Percentiles rank a stretch among this genome's conserved stretches.
phyloP scores from a whole-genome alignment of 2,329 filamentous ascomycete genomes.

The Calonectria crousiana region DNA sequence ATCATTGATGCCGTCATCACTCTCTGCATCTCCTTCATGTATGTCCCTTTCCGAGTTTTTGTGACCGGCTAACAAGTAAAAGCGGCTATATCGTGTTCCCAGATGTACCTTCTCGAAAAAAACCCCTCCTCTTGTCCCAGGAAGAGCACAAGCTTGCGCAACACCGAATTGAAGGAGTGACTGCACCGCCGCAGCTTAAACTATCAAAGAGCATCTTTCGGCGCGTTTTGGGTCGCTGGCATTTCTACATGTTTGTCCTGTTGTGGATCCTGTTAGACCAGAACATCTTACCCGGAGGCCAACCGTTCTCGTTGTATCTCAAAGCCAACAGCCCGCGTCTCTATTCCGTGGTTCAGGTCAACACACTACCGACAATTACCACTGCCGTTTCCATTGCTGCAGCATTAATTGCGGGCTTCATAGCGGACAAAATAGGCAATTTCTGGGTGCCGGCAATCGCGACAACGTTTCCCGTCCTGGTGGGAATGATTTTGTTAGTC shows the following conservation, averaged over 20 bases:
- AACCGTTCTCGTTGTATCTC: slow-evolving; percentile 56
- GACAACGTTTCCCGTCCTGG: slow-evolving; percentile 49
- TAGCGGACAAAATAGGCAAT: slow-evolving; percentile 49
- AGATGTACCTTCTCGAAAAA: slow-evolving; percentile 46
- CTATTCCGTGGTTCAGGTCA: slow-evolving; percentile 55
- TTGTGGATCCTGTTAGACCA: slow-evolving; percentile 55
- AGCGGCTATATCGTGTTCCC: slow-evolving; percentile 52
- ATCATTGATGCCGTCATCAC: slow-evolving; percentile 71
- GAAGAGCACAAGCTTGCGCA: slow-evolving; percentile 48
- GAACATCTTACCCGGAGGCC: slow-evolving; percentile 48
- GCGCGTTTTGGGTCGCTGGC: slow-evolving; percentile 53
- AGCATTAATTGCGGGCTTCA: slow-evolving; percentile 48
- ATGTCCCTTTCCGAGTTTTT: background rate
- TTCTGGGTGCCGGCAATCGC: slow-evolving; percentile 51
- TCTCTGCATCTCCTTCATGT: slow-evolving; percentile 63
- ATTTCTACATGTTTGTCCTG: slow-evolving; percentile 53
- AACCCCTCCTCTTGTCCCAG: slow-evolving; percentile 47
- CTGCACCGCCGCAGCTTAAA: slow-evolving; percentile 46
- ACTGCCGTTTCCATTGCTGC: slow-evolving; percentile 53
- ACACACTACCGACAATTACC: slow-evolving; percentile 55
- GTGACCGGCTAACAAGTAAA: background rate
- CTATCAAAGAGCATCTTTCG: slow-evolving; percentile 51
- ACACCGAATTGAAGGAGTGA: slow-evolving; percentile 43
- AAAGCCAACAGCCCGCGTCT: slow-evolving; percentile 49
- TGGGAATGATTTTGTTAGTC: slow-evolving; percentile 49